phyloP scores from a whole-genome alignment of 1,139 yeast genomes.

The Blastobotrys elegans region DNA sequence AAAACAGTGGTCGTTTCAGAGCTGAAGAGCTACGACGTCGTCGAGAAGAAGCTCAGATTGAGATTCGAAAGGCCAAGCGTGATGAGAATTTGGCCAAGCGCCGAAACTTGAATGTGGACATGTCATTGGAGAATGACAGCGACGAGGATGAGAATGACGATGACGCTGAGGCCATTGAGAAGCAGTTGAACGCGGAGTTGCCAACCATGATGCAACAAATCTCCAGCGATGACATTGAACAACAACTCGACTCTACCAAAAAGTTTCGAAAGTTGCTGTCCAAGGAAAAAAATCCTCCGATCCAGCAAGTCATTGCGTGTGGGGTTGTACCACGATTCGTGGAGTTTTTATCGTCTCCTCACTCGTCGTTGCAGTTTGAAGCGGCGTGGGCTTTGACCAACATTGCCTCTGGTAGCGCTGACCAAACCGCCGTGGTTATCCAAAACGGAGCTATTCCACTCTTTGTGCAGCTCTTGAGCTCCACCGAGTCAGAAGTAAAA shows the following conservation, averaged over 20 bases:
- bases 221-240: slow-evolving; percentile 69
- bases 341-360: slow-evolving; percentile 71
- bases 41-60: slow-evolving; percentile 96
- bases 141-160: slow-evolving; percentile 39
- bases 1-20: slow-evolving; percentile 89
- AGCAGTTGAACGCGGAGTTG: slow-evolving; percentile 53
- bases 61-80: slow-evolving; percentile 91
- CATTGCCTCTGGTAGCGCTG: slow-evolving; percentile 92
- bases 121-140: slow-evolving; percentile 42
- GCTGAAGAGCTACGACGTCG: slow-evolving; percentile 97
- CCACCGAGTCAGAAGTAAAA: slow-evolving; percentile 83
- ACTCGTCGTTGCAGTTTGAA: slow-evolving; percentile 87
- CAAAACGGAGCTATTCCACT: slow-evolving; percentile 91
- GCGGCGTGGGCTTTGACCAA: slow-evolving; percentile 99
- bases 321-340: slow-evolving; percentile 93
- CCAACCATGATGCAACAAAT: slow-evolving; percentile 85
- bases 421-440: slow-evolving; percentile 85
- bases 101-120: slow-evolving; percentile 54
- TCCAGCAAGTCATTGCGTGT: slow-evolving; percentile 83
- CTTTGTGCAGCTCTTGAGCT: slow-evolving; percentile 74
- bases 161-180: slow-evolving; percentile 8
- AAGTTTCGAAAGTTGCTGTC: slow-evolving; percentile 91
- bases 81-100: slow-evolving; percentile 93
- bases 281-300: slow-evolving; percentile 96
- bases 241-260: slow-evolving; percentile 82